These are phyloP conservation scores for Sphaerulina populicola DNA, from an alignment of 2,329 filamentous ascomycete genomes.

Conservation along the genomic window DNA sequence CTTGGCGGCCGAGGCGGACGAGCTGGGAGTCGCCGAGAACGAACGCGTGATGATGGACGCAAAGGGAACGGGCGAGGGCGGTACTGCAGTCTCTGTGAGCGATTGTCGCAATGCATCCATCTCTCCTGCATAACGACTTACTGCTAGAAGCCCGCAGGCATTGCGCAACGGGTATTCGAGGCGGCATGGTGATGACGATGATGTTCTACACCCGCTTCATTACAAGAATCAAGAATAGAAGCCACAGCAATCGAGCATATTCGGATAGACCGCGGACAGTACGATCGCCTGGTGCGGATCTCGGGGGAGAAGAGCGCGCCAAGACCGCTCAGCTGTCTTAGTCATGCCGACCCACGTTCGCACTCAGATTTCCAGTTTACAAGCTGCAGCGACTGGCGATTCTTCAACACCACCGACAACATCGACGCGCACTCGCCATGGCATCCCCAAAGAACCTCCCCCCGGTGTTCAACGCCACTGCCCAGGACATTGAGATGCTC, in stretches of 20 bases:
- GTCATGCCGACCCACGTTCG: neutral
- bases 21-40: constrained; percentile 57
- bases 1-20: constrained; percentile 48
- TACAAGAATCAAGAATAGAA: neutral
- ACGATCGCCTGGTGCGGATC: no score
- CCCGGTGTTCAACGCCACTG: constrained; percentile 90
- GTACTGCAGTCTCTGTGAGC: constrained; percentile 12
- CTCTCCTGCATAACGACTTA: constrained; percentile 17
- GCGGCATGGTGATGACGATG: constrained; percentile 39
- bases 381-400: neutral
- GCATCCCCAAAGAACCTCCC: constrained; percentile 81
- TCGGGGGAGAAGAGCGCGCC: neutral
- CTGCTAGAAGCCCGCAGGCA: constrained; percentile 38
- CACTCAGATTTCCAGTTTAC: neutral
- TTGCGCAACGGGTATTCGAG: constrained; percentile 39
- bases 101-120: neutral
- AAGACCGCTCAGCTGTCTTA: neutral
- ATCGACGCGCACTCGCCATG: constrained; percentile 48
- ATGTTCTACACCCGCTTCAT: neutral
- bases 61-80: neutral
- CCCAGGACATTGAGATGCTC: constrained; percentile 98
- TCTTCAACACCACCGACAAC: constrained; percentile 13
- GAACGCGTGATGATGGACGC: constrained; percentile 24
- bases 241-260: no score
- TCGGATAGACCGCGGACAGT: no score